Evolutionary conservation across 495 filamentous ascomycete species (phyloP).

Genomic region (Paragyromitra xinjiangensis): DNA sequence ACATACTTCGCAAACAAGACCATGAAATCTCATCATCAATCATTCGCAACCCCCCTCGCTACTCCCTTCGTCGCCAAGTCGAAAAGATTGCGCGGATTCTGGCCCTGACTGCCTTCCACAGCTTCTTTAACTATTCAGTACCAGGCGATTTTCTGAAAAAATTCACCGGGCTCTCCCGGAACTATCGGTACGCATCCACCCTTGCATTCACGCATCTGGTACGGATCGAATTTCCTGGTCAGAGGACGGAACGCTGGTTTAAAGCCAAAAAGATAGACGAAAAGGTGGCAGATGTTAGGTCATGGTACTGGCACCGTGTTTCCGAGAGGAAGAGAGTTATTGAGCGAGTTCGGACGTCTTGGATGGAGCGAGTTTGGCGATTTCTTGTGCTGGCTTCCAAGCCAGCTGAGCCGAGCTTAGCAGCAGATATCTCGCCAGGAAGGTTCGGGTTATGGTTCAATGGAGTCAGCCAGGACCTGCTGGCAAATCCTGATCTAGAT

Average conservation of each 20-base stretch:
- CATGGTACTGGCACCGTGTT: constrained; percentile 49
- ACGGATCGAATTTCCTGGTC: constrained; percentile 40
- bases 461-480: constrained; percentile 27
- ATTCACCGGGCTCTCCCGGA: constrained; percentile 34
- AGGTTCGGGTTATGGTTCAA: constrained; percentile 41
- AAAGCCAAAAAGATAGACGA: constrained; percentile 40
- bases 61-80: constrained; percentile 35
- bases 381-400: constrained; percentile 33
- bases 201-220: constrained; percentile 48
- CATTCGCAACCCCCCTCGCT: constrained; percentile 47
- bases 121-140: constrained; percentile 2
- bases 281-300: constrained; percentile 36
- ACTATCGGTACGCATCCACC: constrained; percentile 50
- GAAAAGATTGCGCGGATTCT: constrained; percentile 33
- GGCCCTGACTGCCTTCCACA: constrained; percentile 41
- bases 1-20: constrained; percentile 16
- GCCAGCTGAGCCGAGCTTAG: neutral
- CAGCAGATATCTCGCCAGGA: neutral
- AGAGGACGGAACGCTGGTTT: constrained; percentile 45
- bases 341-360: constrained; percentile 39
- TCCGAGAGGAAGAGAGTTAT: constrained; percentile 30
- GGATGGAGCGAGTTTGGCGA: constrained; percentile 51
- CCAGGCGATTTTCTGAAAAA: constrained; percentile 28
- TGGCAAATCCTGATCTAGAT: constrained; percentile 41
- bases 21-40: constrained; percentile 31